These are phyloP conservation scores for Raffaelea albimanens DNA, from an alignment of 2,329 filamentous ascomycete species.

Conservation along the genomic window DNA sequence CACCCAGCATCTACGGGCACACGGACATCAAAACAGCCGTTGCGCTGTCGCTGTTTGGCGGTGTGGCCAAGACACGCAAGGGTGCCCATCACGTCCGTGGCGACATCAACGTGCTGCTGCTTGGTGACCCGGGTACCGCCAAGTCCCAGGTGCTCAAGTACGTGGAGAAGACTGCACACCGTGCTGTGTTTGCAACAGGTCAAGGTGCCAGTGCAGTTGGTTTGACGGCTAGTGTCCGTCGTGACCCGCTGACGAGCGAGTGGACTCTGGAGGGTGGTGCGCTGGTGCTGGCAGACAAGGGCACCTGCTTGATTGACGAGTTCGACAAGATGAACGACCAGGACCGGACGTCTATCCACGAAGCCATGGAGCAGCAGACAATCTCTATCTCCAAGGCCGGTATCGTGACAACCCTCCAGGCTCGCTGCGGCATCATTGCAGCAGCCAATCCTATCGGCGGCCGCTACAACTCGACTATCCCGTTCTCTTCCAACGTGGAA, in stretches of 20 bases:
- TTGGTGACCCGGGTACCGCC: constrained; percentile 94
- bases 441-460: constrained; percentile 95
- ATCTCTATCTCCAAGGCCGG: constrained; percentile 98
- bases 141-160: constrained; percentile 98
- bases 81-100: constrained; percentile 87
- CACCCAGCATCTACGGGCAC: constrained; percentile 95
- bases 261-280: constrained; percentile 97
- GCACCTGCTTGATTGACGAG: constrained; percentile 93
- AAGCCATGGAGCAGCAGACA: constrained; percentile 99
- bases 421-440: constrained; percentile 90
- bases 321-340: constrained; percentile 99
- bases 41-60: constrained; percentile 87
- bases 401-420: constrained; percentile 94
- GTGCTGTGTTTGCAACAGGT: constrained; percentile 94
- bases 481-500: constrained; percentile 93
- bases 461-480: constrained; percentile 91
- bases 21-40: constrained; percentile 95
- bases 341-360: constrained; percentile 94
- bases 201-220: constrained; percentile 95
- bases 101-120: constrained; percentile 93
- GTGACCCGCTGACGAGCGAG: constrained; percentile 89
- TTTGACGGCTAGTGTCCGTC: constrained; percentile 91
- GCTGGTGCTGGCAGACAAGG: constrained; percentile 86
- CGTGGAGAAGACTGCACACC: constrained; percentile 92
- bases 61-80: constrained; percentile 83